Base-by-base conservation (phyloP, 2,329 filamentous ascomycete genomes). In the Fusarium avenaceum region DNA sequence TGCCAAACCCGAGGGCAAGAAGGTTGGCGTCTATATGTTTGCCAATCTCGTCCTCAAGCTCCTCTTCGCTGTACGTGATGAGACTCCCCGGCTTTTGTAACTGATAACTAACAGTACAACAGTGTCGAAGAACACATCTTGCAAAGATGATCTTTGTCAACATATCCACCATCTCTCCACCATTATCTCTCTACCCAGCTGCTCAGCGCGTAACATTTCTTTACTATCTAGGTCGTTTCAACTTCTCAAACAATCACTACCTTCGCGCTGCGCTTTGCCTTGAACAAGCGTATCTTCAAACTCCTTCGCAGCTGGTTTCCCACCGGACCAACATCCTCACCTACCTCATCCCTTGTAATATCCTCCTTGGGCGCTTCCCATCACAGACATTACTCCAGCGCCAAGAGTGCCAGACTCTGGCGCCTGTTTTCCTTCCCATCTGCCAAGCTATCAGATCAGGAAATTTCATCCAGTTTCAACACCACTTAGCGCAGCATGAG, bases 221-320 rank as follows among this genome's bases (percentile, higher is more conserved):
- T 15, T 97, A 97, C 81, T 97, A 97, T 76, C 89, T 98, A 7
- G 95, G 95, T 19, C 90, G 94, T 60, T 97, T 95, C 80, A 89
- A 94, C 75, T 93, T 97, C 77, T 89, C 92, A 67, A 94, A 93
- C 77, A 91, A 89, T 70, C 90, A 97, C 76, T 97, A 93, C 78
- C 88, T 87, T 65, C 89, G 92, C 26, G 93, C 94, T 0, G 88
- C 90, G 52, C 83, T 88, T 48, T 93, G 91, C 35, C 83, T 97
- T 8, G 87, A 96, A 74, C 85, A 90, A 26, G 93, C 95, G 4
- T 97, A 97, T 78, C 81, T 90, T 50, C 90, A 96, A 78, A 87
- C 85, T 0, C 86, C 85, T 2, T 72, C 80, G 0, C 75, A 74
- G 19, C 92, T 92, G 69, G 87, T 88, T 65, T 87, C 86, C 39